A percentile compares a stretch with the other conserved stretches of the same genome.
phyloP scores from a whole-genome alignment of 768 basidiomycete genomes.

The Gloeostereum incarnatum region DNA sequence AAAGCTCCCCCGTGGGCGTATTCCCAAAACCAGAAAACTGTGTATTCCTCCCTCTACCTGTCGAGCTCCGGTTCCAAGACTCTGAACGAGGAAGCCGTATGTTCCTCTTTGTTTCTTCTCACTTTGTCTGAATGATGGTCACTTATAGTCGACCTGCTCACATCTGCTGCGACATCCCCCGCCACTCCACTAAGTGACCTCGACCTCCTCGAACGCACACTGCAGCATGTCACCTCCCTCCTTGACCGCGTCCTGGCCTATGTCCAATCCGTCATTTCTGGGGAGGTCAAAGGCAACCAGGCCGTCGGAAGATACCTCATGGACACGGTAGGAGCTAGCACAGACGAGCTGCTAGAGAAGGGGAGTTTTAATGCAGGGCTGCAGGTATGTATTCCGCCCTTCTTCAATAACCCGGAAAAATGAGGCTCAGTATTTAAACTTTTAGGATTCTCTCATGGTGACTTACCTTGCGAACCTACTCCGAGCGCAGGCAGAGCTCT shows the following conservation, averaged over 20 bases:
- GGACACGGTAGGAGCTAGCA: conserved; percentile 72
- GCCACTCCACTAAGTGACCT: conserved; percentile 60
- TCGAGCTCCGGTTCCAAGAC: conserved; percentile 73
- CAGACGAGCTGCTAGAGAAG: conserved; percentile 48
- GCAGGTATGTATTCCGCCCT: conserved; percentile 37
- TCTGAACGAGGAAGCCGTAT: conserved; percentile 80
- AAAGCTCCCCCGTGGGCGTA: conserved; percentile 84
- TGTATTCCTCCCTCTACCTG: conserved; percentile 89
- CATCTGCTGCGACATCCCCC: conserved; percentile 34
- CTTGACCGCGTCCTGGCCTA: conserved; percentile 82
- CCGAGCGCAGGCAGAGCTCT: conserved; percentile 88
- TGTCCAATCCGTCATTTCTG: conserved; percentile 70
- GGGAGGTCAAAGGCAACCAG: conserved; percentile 72
- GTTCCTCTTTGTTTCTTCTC: conserved; percentile 18
- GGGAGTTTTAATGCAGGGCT: conserved; percentile 67
- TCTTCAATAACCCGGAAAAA: conserved; percentile 1
- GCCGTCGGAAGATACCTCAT: conserved; percentile 88
- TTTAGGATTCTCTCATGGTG: conserved; percentile 86
- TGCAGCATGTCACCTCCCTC: conserved; percentile 63
- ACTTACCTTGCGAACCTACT: conserved; percentile 92
- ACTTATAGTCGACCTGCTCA: conserved; percentile 65
- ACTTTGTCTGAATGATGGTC: conserved; percentile 3
- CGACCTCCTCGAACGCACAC: conserved; percentile 65
- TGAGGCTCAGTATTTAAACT: conserved; percentile 11
- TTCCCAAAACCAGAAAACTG: conserved; percentile 90